These are phyloP conservation scores for Paecilomyces niveus DNA, from an alignment of 2,329 filamentous ascomycete species.

Conservation along the genomic window DNA sequence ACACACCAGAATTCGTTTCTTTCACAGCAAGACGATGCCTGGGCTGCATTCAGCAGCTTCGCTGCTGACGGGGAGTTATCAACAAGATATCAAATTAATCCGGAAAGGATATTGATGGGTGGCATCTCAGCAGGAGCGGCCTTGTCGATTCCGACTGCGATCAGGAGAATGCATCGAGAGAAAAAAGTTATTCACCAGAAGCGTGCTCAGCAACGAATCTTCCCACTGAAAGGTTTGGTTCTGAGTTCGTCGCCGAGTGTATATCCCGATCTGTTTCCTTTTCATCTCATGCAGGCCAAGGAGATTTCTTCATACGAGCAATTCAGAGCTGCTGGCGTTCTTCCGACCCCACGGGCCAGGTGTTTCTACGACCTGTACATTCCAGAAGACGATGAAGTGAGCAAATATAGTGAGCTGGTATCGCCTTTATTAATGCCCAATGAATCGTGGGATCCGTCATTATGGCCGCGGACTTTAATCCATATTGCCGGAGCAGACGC, in stretches of 20 bases:
- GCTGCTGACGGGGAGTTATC: constrained; percentile 32
- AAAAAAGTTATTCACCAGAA: constrained; percentile 24
- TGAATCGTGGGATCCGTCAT: constrained; percentile 38
- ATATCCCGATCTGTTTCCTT: no score
- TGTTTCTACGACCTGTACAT: no score
- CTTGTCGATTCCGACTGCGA: constrained; percentile 36
- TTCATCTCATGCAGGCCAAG: constrained; percentile 13
- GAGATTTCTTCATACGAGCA: constrained; percentile 2
- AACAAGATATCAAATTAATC: constrained; percentile 31
- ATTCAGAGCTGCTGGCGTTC: no score
- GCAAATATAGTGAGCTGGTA: constrained; percentile 12
- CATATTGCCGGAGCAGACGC: constrained; percentile 43
- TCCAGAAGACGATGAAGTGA: constrained; percentile 12
- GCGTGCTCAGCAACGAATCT: constrained; percentile 12
- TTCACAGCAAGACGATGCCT: constrained; percentile 48
- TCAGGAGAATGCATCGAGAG: no score
- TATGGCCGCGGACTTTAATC: constrained; percentile 40
- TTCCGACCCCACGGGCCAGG: no score
- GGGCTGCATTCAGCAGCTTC: constrained; percentile 51
- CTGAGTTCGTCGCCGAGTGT: no score
- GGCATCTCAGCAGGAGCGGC: constrained; percentile 45
- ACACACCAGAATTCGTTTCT: constrained; percentile 48
- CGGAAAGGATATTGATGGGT: constrained; percentile 37
- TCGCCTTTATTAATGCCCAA: constrained; percentile 5
- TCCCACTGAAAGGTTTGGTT: not conserved